phyloP scores from a whole-genome alignment of 768 basidiomycete species.

The Dioszegia crocea region DNA sequence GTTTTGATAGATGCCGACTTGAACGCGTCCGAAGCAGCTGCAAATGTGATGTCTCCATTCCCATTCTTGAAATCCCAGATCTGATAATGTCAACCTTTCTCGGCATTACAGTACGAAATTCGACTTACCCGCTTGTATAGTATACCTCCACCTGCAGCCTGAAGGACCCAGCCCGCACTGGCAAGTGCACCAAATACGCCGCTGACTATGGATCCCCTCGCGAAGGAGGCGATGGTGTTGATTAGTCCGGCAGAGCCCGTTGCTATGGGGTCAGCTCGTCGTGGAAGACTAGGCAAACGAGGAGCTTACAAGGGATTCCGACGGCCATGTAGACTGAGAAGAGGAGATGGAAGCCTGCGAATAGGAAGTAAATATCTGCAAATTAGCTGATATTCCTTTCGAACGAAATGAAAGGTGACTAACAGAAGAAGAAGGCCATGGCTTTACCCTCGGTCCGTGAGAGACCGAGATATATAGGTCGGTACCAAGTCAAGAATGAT shows the following conservation, averaged over 20 bases:
- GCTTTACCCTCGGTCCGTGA: constrained; percentile 67
- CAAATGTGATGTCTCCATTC: constrained; percentile 45
- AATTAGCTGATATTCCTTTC: not conserved
- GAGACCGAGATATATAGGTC: constrained; percentile 95
- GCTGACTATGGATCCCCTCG: constrained; percentile 66
- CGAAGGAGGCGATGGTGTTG: constrained; percentile 79
- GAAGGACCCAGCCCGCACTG: constrained; percentile 79
- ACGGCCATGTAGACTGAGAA: constrained; percentile 93
- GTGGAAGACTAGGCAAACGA: not conserved
- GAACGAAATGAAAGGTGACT: constrained; percentile 1
- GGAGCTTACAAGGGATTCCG: constrained; percentile 64
- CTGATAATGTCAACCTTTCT: not conserved
- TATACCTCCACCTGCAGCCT: constrained; percentile 54
- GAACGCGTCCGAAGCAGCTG: constrained; percentile 33
- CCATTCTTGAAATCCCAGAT: constrained; percentile 50
- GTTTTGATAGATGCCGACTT: constrained; percentile 38
- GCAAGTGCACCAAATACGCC: constrained; percentile 76
- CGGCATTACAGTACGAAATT: not conserved
- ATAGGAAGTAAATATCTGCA: constrained; percentile 92
- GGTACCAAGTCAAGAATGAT: constrained; percentile 93
- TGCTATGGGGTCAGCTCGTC: constrained; percentile 25
- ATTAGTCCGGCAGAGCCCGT: constrained; percentile 95
- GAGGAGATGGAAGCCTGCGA: constrained; percentile 87
- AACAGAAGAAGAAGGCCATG: constrained; percentile 49
- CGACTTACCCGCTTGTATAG: constrained; percentile 41